Evolutionary conservation across 768 basidiomycete species (phyloP), one percentile per base, ranked within the genome.

Genomic region (Phaeolepiota aurea): DNA sequence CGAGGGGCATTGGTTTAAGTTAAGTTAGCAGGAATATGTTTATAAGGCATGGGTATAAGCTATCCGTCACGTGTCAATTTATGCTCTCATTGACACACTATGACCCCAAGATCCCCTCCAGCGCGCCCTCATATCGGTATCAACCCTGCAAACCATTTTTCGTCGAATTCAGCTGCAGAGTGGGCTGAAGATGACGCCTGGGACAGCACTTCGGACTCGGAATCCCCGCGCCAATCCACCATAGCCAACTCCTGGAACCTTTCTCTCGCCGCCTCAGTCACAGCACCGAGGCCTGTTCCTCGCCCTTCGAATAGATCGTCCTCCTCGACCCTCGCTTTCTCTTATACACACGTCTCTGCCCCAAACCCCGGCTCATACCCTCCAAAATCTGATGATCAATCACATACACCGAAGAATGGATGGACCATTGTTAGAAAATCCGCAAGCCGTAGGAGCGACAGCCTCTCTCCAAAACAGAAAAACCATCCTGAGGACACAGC

Each of bases 141-240:
- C 32, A 71, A 76, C 44, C 66, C 80, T 3, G 68, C 70, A 43
- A 72, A 46, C 38, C 69, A 63, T 49, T 72, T 61, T 43, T 37
- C 55, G 36, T 47, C 56, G 16, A 9, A 16, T 34, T 52, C 61
- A 37, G 44, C 51, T 14, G 54, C 66, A 23, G 83, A 87, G 40
- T 83, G 84, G 82, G 82, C 65, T n/a, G 86, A 87, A 56, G 87
- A 89, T 54, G 87, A 90, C 56, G 85, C 77, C 34, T 90, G 87
- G 87, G 87, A 89, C 62, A 83, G 80, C 51, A 70, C 74, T 38
- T 88, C 86, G 13, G 87, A 89, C 62, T 79, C 79, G 34, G 85
- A 86, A 59, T 79, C 75, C 40, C 75, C 74, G 42, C 72, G 68
- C 49, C 74, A 69, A 43, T 70, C 72, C n/a, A 68, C 71, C 7